Evolutionary conservation across 2,329 filamentous ascomycete species (phyloP).

Genomic region (Botrytis hyacinthi): DNA sequence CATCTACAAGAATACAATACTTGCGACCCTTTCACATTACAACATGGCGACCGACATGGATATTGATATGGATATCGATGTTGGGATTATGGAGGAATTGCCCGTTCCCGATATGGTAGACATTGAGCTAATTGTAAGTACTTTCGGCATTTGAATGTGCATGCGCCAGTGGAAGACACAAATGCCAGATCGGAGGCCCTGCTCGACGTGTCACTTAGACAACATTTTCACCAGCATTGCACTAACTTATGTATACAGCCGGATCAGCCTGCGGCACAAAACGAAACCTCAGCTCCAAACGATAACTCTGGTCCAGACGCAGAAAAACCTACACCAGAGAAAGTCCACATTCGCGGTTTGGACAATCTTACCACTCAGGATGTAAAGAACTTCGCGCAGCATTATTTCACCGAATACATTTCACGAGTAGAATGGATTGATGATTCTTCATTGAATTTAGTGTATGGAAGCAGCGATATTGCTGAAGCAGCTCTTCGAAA

Average conservation of each 20-base stretch:
- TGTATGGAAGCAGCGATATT: slow-evolving; percentile 60
- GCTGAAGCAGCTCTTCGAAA: slow-evolving; percentile 56
- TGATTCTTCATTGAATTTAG: slow-evolving; percentile 82
- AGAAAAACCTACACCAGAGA: slow-evolving; percentile 30
- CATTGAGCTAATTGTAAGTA: slow-evolving; percentile 18
- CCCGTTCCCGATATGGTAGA: slow-evolving; percentile 15
- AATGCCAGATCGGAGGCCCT: not conserved
- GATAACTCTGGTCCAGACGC: slow-evolving; percentile 31
- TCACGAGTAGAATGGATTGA: slow-evolving; percentile 88
- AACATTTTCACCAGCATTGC: not conserved
- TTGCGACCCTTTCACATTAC: not conserved
- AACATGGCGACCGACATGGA: slow-evolving; percentile 54
- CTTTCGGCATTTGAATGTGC: not conserved
- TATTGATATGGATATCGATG: slow-evolving; percentile 73
- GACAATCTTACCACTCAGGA: slow-evolving; percentile 78
- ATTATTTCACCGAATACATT: slow-evolving; percentile 61
- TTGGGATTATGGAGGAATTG: slow-evolving; percentile 48
- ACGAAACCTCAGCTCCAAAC: slow-evolving; percentile 32
- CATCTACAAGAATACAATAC: not conserved
- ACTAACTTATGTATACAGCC: slow-evolving; percentile 21
- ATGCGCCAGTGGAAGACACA: not conserved
- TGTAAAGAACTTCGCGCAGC: slow-evolving; percentile 70
- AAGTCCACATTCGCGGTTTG: slow-evolving; percentile 72
- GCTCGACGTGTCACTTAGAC: not conserved
- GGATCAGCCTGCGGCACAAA: slow-evolving; percentile 23